Evolutionary conservation across 306 rosid genomes (phyloP).

Genomic region (Phaseolus lunatus): DNA sequence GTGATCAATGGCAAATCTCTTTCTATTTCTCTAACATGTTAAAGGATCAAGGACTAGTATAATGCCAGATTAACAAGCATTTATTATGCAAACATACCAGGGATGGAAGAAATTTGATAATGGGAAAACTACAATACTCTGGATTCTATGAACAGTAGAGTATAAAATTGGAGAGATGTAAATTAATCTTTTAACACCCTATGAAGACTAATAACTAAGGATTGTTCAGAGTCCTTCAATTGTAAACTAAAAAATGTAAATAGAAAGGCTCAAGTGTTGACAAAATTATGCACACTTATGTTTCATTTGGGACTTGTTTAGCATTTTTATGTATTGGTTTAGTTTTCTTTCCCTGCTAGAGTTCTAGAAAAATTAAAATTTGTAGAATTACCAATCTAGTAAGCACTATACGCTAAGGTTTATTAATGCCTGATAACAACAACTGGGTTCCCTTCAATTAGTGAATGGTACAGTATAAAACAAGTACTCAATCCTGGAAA

Average conservation of each 20-base stretch:
- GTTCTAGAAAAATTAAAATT: not conserved
- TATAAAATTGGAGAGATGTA: not conserved
- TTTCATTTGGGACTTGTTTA: not conserved
- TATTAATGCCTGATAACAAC: not conserved
- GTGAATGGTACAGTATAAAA: not conserved
- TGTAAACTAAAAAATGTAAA: not conserved
- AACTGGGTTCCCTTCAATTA: not conserved
- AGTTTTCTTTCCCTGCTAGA: not conserved
- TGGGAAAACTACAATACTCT: not conserved
- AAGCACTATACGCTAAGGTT: not conserved
- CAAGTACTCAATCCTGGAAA: constrained; percentile 1
- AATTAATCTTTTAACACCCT: not conserved
- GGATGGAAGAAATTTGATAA: not conserved
- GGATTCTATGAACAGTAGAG: not conserved
- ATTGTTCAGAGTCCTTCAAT: not conserved
- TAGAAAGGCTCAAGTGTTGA: not conserved
- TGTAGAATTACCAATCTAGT: not conserved
- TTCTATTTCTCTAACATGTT: not conserved
- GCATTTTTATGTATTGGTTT: not conserved
- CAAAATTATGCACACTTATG: not conserved
- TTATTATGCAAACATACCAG: not conserved
- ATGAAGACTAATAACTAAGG: not conserved
- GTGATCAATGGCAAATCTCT: no score
- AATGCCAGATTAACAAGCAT: not conserved
- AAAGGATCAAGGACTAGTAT: not conserved